phyloP scores from a whole-genome alignment of 345 rosid genomes.

The Cardiospermum halicacabum region DNA sequence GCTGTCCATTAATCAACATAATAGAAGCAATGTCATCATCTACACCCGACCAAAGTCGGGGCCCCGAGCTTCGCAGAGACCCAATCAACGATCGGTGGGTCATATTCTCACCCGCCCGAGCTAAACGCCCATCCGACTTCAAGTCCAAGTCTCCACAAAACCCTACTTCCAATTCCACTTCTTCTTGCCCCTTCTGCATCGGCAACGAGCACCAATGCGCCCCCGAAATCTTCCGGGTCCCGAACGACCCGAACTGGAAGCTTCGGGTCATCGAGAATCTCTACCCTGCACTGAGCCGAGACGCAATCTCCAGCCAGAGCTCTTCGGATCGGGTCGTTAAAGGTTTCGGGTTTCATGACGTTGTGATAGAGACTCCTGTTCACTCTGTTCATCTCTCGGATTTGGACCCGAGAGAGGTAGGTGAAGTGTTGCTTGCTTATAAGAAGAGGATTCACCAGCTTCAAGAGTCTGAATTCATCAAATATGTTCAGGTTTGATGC shows the following conservation, averaged over 20 bases:
- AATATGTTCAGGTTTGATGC: slow-evolving; percentile 55
- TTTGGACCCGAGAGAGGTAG: slow-evolving; percentile 45
- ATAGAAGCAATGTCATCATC: slow-evolving; percentile 13
- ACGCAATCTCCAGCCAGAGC: slow-evolving; percentile 13
- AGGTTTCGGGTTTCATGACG: slow-evolving; percentile 87
- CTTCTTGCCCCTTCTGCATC: slow-evolving; percentile 71
- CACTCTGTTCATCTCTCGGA: slow-evolving; percentile 64
- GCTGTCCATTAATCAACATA: neutral
- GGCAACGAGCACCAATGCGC: slow-evolving; percentile 83
- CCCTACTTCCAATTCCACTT: slow-evolving; percentile 21
- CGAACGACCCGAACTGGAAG: slow-evolving; percentile 54
- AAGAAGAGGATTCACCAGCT: slow-evolving; percentile 74
- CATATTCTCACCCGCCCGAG: slow-evolving; percentile 66
- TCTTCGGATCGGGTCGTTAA: slow-evolving; percentile 20
- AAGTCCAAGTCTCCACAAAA: slow-evolving; percentile 57
- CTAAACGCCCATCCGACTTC: slow-evolving; percentile 74
- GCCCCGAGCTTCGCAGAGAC: slow-evolving; percentile 66
- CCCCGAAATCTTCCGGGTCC: slow-evolving; percentile 78
- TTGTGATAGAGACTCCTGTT: slow-evolving; percentile 72
- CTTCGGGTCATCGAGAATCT: slow-evolving; percentile 84
- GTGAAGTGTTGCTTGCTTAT: slow-evolving; percentile 59
- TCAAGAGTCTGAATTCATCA: slow-evolving; percentile 39
- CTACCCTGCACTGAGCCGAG: slow-evolving; percentile 71
- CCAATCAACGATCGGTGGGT: slow-evolving; percentile 66
- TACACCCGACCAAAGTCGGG: slow-evolving; percentile 21